These are phyloP conservation scores for Nigrospora osmanthi DNA, from an alignment of 2,329 filamentous ascomycete species.

Conservation along the genomic window DNA sequence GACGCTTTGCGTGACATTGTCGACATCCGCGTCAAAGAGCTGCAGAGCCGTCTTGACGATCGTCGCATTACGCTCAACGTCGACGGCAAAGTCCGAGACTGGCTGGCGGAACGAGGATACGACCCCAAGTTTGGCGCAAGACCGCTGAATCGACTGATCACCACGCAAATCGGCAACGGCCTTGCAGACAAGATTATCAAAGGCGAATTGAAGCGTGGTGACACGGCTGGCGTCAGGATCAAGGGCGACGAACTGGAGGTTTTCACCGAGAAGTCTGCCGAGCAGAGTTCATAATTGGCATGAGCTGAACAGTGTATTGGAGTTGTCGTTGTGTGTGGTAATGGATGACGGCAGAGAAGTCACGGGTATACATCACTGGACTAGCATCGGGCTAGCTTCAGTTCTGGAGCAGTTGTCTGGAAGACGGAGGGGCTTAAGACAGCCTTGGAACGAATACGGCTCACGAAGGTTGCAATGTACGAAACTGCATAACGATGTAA, in stretches of 20 bases:
- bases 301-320: background rate
- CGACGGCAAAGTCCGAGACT: constrained; percentile 64
- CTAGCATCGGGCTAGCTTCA: no score
- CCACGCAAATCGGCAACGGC: constrained; percentile 80
- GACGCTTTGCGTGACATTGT: constrained; percentile 83
- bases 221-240: constrained; percentile 63
- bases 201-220: constrained; percentile 69
- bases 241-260: constrained; percentile 56
- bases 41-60: constrained; percentile 77
- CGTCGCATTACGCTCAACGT: constrained; percentile 73
- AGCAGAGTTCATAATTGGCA: background rate
- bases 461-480: no score
- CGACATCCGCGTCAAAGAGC: constrained; percentile 79
- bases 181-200: constrained; percentile 89
- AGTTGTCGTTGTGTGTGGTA: no score
- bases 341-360: no score
- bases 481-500: no score
- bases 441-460: no score
- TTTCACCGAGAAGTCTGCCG: constrained; percentile 6
- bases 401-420: no score
- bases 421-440: no score
- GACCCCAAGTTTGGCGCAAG: constrained; percentile 87
- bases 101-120: constrained; percentile 85
- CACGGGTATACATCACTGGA: no score
- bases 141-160: constrained; percentile 83